Percentiles rank a stretch among this genome's conserved stretches.
phyloP scores from a whole-genome alignment of 2,329 filamentous ascomycete species.

The Gaeumannomyces sp. region DNA sequence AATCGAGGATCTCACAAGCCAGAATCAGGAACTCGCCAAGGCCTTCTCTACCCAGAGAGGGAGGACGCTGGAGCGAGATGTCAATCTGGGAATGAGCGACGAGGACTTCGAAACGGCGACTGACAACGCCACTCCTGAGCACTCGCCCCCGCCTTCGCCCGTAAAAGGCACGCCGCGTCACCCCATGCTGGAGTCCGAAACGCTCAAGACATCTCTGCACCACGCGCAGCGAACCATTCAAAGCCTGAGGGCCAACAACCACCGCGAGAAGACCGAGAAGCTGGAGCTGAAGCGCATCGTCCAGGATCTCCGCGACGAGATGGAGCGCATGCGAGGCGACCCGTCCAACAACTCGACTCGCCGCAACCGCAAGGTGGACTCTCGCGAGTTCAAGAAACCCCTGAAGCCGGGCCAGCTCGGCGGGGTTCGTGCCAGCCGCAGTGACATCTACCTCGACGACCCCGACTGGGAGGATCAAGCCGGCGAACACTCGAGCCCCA shows the following conservation, averaged over 20 bases:
- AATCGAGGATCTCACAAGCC: constrained; percentile 77
- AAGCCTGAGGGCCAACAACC: constrained; percentile 87
- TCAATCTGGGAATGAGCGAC: constrained; percentile 50
- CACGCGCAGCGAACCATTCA: constrained; percentile 97
- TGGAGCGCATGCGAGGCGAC: constrained; percentile 64
- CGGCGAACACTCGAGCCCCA: constrained; percentile 51
- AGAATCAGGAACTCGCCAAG: constrained; percentile 86
- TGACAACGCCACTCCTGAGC: constrained; percentile 73
- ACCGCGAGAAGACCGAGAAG: constrained; percentile 98
- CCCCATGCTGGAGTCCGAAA: constrained; percentile 89
- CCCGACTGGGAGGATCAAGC: constrained; percentile 82
- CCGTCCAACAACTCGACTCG: constrained; percentile 42
- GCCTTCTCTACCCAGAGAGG: constrained; percentile 71
- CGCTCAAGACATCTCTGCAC: constrained; percentile 84
- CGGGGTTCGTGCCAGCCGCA: constrained; percentile 63
- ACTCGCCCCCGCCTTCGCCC: constrained; percentile 85
- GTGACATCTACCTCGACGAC: constrained; percentile 75
- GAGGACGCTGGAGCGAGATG: constrained; percentile 58
- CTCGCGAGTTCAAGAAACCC: constrained; percentile 72
- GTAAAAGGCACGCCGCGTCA: constrained; percentile 88
- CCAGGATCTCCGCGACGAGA: constrained; percentile 88
- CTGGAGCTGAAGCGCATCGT: constrained; percentile 91
- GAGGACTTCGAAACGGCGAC: constrained; percentile 59
- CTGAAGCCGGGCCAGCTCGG: constrained; percentile 62
- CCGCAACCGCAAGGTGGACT: constrained; percentile 56